phyloP scores from a whole-genome alignment of 441 rosid species.

The Pelargonium australe region DNA sequence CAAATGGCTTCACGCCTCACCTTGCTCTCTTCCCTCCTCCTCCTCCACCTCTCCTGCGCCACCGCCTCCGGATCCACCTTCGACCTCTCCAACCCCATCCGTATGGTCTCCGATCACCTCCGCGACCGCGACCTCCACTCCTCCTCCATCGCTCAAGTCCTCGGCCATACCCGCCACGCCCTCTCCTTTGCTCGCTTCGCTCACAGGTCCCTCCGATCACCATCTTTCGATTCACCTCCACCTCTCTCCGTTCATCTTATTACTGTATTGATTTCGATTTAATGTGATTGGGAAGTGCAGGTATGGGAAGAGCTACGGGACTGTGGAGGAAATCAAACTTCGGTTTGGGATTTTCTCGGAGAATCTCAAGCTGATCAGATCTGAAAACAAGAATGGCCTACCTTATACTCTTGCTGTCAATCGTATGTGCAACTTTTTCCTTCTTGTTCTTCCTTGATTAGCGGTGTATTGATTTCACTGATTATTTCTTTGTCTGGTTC shows the following conservation, averaged over 20 bases:
- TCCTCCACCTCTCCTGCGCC: slow-evolving; percentile 20
- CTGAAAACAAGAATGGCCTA: slow-evolving; percentile 54
- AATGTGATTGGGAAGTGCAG: slow-evolving; percentile 24
- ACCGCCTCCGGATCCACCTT: slow-evolving; percentile 31
- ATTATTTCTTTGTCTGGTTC: neutral
- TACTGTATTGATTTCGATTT: neutral
- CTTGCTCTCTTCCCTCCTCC: slow-evolving; percentile 14
- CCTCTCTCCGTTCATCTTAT: too few relatives aligned
- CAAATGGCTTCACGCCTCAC: too few relatives aligned
- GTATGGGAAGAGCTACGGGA: slow-evolving; percentile 62
- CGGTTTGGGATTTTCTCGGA: slow-evolving; percentile 65
- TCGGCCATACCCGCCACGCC: slow-evolving; percentile 65
- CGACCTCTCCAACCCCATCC: slow-evolving; percentile 62
- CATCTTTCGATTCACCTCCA: too few relatives aligned
- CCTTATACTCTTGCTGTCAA: slow-evolving; percentile 63
- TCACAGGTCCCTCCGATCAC: slow-evolving; percentile 36
- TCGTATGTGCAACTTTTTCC: slow-evolving; percentile 26
- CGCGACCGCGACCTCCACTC: slow-evolving; percentile 34
- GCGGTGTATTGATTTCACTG: neutral
- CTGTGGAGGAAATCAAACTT: slow-evolving; percentile 57
- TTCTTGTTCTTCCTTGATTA: too few relatives aligned
- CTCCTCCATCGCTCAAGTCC: slow-evolving; percentile 43
- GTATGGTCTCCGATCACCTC: slow-evolving; percentile 57
- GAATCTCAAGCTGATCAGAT: slow-evolving; percentile 66
- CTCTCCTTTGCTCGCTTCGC: slow-evolving; percentile 76